Percentiles rank a stretch among this genome's conserved stretches.
Conservation (phyloP, 805 yeast species). For the Candida peoriensis region DNA sequence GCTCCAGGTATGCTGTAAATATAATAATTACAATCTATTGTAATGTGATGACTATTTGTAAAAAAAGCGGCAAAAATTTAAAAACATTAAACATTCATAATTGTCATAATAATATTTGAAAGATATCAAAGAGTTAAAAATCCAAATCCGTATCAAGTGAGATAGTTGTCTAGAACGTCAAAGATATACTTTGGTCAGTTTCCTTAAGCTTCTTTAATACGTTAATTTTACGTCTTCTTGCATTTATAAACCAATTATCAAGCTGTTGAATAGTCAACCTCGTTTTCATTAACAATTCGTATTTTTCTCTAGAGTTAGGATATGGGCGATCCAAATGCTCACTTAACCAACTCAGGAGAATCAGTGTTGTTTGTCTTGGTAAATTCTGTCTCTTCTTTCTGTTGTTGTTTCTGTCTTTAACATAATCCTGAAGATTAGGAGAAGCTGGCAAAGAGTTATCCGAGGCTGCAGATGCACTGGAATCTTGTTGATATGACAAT, state of each 20-base stretch:
- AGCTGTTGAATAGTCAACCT: conserved; percentile 78
- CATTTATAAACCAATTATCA: conserved; percentile 85
- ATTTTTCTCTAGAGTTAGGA: conserved; percentile 76
- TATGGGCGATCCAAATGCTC: conserved; percentile 76
- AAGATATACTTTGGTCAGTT: conserved; percentile 22
- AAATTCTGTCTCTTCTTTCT: conserved; percentile 60
- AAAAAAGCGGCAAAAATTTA: no score
- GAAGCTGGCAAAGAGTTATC: no score
- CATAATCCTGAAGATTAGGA: conserved; percentile 7
- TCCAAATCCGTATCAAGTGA: no score
- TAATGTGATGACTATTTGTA: no score
- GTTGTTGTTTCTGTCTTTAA: conserved; percentile 9
- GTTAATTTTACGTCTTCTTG: conserved; percentile 65
- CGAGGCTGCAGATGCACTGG: no score
- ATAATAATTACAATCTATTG: no score
- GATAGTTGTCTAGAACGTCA: conserved; percentile 20
- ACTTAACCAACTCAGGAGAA: conserved; percentile 66
- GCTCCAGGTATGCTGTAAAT: no score
- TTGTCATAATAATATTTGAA: no score
- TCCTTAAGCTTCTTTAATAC: conserved; percentile 22
- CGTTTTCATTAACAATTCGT: conserved; percentile 60
- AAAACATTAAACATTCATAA: no score
- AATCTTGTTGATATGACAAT: no score
- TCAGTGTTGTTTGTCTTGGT: conserved; percentile 72
- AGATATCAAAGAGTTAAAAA: no score